These are phyloP conservation scores for Avena sativa DNA, from an alignment of 176 grass and related monocot species.

Conservation along the genomic window DNA sequence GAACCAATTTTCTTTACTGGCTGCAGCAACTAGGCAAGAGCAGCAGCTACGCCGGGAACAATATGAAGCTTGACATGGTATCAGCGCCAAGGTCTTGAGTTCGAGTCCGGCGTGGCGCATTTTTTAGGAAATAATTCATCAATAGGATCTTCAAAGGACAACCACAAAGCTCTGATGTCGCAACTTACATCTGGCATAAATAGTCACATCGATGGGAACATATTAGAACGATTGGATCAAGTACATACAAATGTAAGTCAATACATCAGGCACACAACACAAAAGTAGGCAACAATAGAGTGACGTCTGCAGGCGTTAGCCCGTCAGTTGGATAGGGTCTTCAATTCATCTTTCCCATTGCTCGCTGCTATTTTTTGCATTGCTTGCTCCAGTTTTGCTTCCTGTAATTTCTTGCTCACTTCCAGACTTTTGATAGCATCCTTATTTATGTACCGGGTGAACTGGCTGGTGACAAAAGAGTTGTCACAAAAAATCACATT, in stretches of 20 bases:
- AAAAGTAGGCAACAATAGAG: background rate
- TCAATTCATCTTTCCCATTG: background rate
- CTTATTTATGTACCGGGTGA: background rate
- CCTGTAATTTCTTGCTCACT: background rate
- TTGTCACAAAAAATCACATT: background rate
- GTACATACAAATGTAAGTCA: background rate
- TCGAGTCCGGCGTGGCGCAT: no score
- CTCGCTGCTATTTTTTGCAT: background rate
- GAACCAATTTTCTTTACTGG: no score
- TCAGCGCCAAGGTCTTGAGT: no score
- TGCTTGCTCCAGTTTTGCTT: background rate
- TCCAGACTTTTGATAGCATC: background rate
- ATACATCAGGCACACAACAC: background rate
- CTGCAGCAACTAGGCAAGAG: no score
- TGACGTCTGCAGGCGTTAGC: background rate
- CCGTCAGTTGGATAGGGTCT: background rate
- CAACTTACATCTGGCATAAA: no score
- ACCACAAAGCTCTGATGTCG: no score
- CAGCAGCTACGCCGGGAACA: no score
- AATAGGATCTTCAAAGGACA: no score
- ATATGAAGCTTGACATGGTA: no score
- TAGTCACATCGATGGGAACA: no score
- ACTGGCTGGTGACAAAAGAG: background rate
- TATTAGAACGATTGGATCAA: no score
- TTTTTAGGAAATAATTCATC: no score